Conservation (phyloP, 257 asterid genomes). For the Galeopsis tetrahit region DNA sequence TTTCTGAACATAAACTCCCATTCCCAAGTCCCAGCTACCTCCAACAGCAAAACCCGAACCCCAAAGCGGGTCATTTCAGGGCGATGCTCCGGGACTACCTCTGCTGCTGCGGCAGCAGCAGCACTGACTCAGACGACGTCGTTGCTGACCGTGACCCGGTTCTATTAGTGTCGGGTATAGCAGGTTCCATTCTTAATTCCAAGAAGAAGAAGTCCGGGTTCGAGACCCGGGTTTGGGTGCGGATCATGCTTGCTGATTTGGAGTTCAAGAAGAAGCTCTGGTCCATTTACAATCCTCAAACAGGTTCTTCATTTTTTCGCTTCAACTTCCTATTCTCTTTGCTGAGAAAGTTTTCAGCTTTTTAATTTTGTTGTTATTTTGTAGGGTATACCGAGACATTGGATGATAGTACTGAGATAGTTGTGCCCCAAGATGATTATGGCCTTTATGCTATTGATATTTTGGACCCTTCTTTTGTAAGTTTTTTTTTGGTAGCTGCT, state of each 20-base stretch:
- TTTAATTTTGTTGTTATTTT: slow-evolving; percentile 13
- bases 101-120: slow-evolving; percentile 46
- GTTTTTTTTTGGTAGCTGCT: too few relatives aligned
- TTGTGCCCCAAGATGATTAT: slow-evolving; percentile 93
- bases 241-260: slow-evolving; percentile 72
- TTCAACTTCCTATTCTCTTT: background rate
- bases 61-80: slow-evolving; percentile 21
- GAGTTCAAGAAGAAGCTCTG: slow-evolving; percentile 83
- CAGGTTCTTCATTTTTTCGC: slow-evolving; percentile 37
- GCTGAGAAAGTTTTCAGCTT: background rate
- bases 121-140: slow-evolving; percentile 44
- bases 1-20: too few relatives aligned
- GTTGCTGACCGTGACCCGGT: slow-evolving; percentile 80
- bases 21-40: slow-evolving; percentile 9
- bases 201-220: slow-evolving; percentile 65
- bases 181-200: slow-evolving; percentile 81
- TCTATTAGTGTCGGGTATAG: slow-evolving; percentile 71
- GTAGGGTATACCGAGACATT: slow-evolving; percentile 87
- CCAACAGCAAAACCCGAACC: slow-evolving; percentile 30
- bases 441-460: slow-evolving; percentile 95
- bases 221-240: slow-evolving; percentile 88
- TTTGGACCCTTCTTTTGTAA: slow-evolving; percentile 89
- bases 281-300: slow-evolving; percentile 74
- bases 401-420: slow-evolving; percentile 68
- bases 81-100: slow-evolving; percentile 48